Evolutionary conservation across 129 eudicot genomes (phyloP).

Genomic region (Ambrosia trifida): DNA sequence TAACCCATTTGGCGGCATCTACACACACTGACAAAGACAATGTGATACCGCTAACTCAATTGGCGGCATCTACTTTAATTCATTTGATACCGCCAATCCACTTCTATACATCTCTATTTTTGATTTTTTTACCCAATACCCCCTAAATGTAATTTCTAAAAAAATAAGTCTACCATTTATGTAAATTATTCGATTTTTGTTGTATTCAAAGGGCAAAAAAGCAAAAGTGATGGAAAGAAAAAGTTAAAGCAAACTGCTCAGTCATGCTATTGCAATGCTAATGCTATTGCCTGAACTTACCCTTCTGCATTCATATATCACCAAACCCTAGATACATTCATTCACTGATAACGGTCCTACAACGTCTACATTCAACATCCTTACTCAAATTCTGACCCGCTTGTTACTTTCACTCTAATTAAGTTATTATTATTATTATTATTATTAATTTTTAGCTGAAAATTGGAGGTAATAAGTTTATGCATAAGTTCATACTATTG

Average conservation of each 20-base stretch:
- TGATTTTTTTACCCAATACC: too few relatives aligned
- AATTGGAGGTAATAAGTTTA: conserved; percentile 21
- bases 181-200: too few relatives aligned
- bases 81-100: too few relatives aligned
- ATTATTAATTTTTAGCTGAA: background rate
- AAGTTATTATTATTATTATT: too few relatives aligned
- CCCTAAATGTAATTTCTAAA: too few relatives aligned
- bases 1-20: too few relatives aligned
- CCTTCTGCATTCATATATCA: conserved; percentile 22
- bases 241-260: conserved; percentile 3
- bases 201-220: conserved; percentile 20
- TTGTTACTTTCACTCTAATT: background rate
- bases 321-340: conserved; percentile 1
- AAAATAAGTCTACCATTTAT: too few relatives aligned
- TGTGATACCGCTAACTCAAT: too few relatives aligned
- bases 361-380: conserved; percentile 6
- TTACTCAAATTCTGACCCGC: background rate
- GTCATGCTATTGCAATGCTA: conserved; percentile 15
- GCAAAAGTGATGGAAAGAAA: conserved; percentile 13
- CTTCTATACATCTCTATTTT: too few relatives aligned
- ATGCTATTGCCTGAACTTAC: conserved; percentile 3
- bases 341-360: background rate
- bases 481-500: conserved; percentile 2
- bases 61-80: too few relatives aligned
- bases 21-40: too few relatives aligned